These are phyloP conservation scores for Arthrobotrys entomopaga DNA, from an alignment of 2,329 filamentous ascomycete genomes.

Conservation along the genomic window DNA sequence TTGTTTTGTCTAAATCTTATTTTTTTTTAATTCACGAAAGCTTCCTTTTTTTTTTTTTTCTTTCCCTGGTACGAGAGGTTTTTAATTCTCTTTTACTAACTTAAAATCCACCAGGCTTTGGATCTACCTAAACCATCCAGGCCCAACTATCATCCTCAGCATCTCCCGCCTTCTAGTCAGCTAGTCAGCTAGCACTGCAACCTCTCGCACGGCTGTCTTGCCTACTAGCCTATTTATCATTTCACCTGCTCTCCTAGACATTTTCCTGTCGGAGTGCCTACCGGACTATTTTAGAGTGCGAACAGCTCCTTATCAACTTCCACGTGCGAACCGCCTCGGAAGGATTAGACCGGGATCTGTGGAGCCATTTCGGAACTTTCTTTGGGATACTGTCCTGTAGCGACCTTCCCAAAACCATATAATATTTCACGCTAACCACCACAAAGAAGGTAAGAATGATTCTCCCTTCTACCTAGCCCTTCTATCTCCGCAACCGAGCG, in stretches of 20 bases:
- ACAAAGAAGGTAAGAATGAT: slow-evolving; percentile 48
- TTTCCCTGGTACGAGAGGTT: slow-evolving; percentile 1
- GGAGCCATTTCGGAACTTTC: slow-evolving; percentile 49
- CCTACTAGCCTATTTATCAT: slow-evolving; percentile 13
- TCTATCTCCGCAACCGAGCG: slow-evolving; percentile 39
- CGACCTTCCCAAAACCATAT: slow-evolving; percentile 48
- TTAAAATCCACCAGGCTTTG: slow-evolving; percentile 10
- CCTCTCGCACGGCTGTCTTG: slow-evolving; percentile 1
- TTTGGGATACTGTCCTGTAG: slow-evolving; percentile 41
- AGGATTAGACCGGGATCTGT: slow-evolving; percentile 36
- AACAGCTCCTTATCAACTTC: slow-evolving; percentile 43
- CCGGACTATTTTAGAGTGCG: slow-evolving; percentile 28
- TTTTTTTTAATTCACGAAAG: not conserved
- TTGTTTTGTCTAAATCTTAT: not conserved
- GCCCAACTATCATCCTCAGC: slow-evolving; percentile 1
- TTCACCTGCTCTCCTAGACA: slow-evolving; percentile 49
- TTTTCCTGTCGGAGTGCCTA: slow-evolving; percentile 52
- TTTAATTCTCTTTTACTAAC: slow-evolving; percentile 51
- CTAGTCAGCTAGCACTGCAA: no score
- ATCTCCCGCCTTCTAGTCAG: not conserved
- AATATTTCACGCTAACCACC: slow-evolving; percentile 30
- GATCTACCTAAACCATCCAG: slow-evolving; percentile 14
- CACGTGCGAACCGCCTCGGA: slow-evolving; percentile 50
- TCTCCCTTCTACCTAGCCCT: slow-evolving; percentile 41
- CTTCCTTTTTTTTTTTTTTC: slow-evolving; percentile 4